Evolutionary conservation across 257 asterid genomes (phyloP), one percentile per base, ranked within the genome.

Genomic region (Cinchona pubescens): DNA sequence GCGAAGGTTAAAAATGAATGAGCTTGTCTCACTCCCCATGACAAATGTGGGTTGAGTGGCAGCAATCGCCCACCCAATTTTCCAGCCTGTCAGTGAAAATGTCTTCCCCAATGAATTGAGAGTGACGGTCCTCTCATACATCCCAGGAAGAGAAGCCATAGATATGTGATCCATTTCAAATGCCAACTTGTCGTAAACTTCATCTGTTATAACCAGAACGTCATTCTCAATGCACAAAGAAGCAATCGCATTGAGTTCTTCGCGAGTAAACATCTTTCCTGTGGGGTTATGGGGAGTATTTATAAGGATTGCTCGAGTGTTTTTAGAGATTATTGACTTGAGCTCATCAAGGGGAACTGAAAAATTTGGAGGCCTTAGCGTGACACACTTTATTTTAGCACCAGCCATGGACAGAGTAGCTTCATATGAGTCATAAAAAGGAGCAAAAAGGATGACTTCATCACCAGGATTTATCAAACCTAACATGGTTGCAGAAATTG

Each of bases 231-330:
- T 88, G 86, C 99, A 92, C 49, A 94, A 81, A 0, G 92, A 82
- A 35, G 98, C 90, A 25, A 94, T 92, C 48, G 69, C 79, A 0
- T 82, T 75, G 58, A 90, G 93, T 76, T 94, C 99, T 82, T 89
- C 88, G 25, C 70, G 75, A 15, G 89, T 92, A 87, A 92, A 92
- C 97, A 94, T 94, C 81, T 94, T 94, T 14, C 99, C 99, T 0
- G 99, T 94, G 40, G 99, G 99, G 79, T 94, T 94, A 75, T 94
- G 99, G 0, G 99, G 99, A 49, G 96, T 92, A 84, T 94, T 94
- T 75, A 94, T 81, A 59, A 94, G 84, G 73, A 94, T 89, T 2
- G 98, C 98, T 25, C 98, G 91, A 10, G 99, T 94, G 43, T 87
- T 89, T 80, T 87, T 90, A 0, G 98, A 80, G 43, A 94, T 75